phyloP scores from a whole-genome alignment of 352 stramenopile species.

The Globisporangium rhizosaccharum region DNA sequence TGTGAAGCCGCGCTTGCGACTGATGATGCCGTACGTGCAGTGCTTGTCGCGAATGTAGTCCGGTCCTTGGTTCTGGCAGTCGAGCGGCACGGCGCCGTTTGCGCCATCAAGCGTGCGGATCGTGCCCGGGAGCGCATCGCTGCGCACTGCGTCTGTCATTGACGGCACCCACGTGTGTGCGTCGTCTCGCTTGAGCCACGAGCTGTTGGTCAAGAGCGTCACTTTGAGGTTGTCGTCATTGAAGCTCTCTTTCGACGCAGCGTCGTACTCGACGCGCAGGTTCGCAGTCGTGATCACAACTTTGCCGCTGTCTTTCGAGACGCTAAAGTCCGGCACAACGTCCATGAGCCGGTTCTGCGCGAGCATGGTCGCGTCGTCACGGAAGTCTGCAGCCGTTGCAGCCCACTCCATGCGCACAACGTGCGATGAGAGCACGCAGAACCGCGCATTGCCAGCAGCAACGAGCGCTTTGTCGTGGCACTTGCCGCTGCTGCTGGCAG shows the following conservation, averaged over 20 bases:
- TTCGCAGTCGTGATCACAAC: conserved; percentile 16
- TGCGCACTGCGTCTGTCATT: conserved; percentile 16
- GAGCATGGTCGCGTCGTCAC: conserved; percentile 19
- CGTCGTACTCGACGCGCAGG: conserved; percentile 18
- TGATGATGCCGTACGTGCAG: conserved; percentile 36
- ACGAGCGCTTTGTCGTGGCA: conserved; percentile 18
- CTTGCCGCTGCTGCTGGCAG: background rate
- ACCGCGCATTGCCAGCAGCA: conserved; percentile 20
- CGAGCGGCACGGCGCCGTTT: conserved; percentile 22
- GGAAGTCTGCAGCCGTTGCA: conserved; percentile 3
- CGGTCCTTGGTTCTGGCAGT: conserved; percentile 21
- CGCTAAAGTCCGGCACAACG: conserved; percentile 13
- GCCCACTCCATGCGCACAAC: conserved; percentile 33
- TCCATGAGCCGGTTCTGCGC: conserved; percentile 18
- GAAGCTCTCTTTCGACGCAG: conserved; percentile 17
- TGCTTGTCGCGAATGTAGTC: conserved; percentile 28
- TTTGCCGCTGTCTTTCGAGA: conserved; percentile 10
- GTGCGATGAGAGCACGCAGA: conserved; percentile 30
- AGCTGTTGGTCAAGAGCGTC: conserved; percentile 1
- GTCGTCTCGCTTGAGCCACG: background rate
- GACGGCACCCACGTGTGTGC: conserved; percentile 16
- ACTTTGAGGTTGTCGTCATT: conserved; percentile 24
- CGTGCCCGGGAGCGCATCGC: conserved; percentile 23
- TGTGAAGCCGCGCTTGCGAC: conserved; percentile 22
- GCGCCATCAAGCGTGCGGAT: conserved; percentile 32